Evolutionary conservation across 2,329 filamentous ascomycete genomes (phyloP), one percentile per base, ranked within the genome.

Genomic region (Fusarium redolens): DNA sequence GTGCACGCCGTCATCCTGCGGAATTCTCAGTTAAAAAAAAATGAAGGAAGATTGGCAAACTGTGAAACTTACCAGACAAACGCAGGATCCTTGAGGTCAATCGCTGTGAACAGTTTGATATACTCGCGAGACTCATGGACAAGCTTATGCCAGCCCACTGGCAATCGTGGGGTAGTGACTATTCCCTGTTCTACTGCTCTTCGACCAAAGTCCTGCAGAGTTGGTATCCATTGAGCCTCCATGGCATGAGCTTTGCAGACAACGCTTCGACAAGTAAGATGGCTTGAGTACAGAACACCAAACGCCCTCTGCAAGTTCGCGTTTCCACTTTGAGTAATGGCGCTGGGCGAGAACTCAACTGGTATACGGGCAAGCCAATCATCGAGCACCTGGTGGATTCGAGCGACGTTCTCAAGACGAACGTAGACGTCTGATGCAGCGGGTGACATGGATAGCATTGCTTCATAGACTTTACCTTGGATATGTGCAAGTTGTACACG

Each of bases 401-500:
- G 15, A 4, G 25, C 6, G 9, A 38, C n/a, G 1, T 55, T 48
- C 6, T 56, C 40, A 3, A 57, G 28, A 7, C 48, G 30, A 9
- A 65, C 22, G 13, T 60, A 35, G 4, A 20, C 14, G 3, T 48
- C 48, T 25, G 47, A 31, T 14, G 51, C 25, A 4, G 28, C 18
- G 0, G 18, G 43, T 13, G 25, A 54, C 22, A 6, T 7, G 6
- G 17, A 52, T 17, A 12, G 55, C n/a, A 63, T 45, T 25, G 37
- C 48, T 31, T 72, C 65, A 10, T 70, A 72, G 0, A 74, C 50
- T 7, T 40, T 10, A 2, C 71, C 72, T 62, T 74, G 72, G 5
- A 74, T 72, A 22, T 60, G 61, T 0, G 72, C 72, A 5, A 74
- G 62, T n/a, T 65, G 38, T 4, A 70, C 65, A 0, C 71, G 65